Evolutionary conservation across 108 stramenopile species (phyloP), one percentile per base, ranked within the genome.

Genomic region (Aurantiochytrium sp.): DNA sequence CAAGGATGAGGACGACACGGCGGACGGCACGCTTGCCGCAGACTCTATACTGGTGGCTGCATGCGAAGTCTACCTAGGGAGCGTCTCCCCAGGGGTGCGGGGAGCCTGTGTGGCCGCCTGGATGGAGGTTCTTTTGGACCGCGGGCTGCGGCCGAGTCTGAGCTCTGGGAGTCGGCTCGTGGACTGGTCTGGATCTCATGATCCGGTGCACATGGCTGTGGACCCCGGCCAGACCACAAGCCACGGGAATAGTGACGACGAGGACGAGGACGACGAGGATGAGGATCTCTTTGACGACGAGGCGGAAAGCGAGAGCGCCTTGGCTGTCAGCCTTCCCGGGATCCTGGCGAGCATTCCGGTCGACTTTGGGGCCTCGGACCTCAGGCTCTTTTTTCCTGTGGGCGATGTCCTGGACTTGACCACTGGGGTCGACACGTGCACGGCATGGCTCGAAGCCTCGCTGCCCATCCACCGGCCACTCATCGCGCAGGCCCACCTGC

Each of bases 1-100:
- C 73, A 22, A 30, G 19, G 73, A 81, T 17, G 73, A 81, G 45
- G 73, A 81, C 42, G 73, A 81, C 73, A 81, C 45, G 10, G 73
- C 73, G 12, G 73, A 81, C 24, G 73, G 73, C 6, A 81, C 45
- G 24, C 45, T 48, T 41, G 73, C 73, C 73, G 73, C 73, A 10
- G 30, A 81, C 73, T 6, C 73, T 24, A 81, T 81, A 6, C 45
- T 81, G 12, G 45, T 81, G 6, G 17, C 73, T 48, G 73, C 73
- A 24, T 81, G 73, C 30, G 39, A 48, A 41, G 24, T 48, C 19
- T 81, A 81, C 32, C 45, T 81, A 1, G 73, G 73, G 27, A 81
- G 17, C 6, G 30, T 81, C 12, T 5, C 21, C 6, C 42, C 39
- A 17, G 45, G 2, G 19, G 8, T 48, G 10, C 73, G 45, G 15